Evolutionary conservation across 1,284 basidiomycete genomes (phyloP).

Genomic region (Sutorius eximius): DNA sequence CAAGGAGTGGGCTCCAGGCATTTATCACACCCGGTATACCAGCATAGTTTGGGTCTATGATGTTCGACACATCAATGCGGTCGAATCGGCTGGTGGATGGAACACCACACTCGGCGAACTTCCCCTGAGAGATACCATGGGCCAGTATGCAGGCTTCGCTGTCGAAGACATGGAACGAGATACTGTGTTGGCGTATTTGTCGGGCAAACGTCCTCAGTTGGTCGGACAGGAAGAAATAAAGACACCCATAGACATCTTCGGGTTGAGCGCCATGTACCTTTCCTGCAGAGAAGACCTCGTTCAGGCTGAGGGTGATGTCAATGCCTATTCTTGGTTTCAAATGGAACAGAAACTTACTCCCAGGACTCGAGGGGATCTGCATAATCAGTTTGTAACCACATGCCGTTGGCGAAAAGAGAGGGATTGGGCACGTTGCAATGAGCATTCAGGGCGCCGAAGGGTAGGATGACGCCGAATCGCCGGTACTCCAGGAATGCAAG

Average conservation of each 20-base stretch:
- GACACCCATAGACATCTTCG: conserved; percentile 47
- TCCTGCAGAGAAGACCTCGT: conserved; percentile 35
- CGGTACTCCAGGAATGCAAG: conserved; percentile 41
- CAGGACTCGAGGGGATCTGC: conserved; percentile 43
- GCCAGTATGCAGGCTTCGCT: conserved; percentile 33
- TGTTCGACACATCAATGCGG: conserved; percentile 47
- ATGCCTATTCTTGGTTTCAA: neutral
- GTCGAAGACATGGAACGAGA: conserved; percentile 34
- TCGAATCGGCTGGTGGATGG: conserved; percentile 36
- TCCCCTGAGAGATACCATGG: conserved; percentile 9
- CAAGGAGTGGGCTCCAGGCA: conserved; percentile 41
- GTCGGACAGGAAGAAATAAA: conserved; percentile 45
- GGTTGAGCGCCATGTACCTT: conserved; percentile 36
- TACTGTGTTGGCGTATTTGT: conserved; percentile 34
- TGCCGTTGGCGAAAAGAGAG: conserved; percentile 38
- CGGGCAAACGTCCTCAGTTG: conserved; percentile 38
- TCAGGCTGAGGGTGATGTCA: conserved; percentile 14
- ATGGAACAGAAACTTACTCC: conserved; percentile 35
- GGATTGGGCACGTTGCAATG: conserved; percentile 41
- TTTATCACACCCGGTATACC: conserved; percentile 36
- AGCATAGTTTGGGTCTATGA: conserved; percentile 42
- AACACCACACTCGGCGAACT: conserved; percentile 18
- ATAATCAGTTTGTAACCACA: conserved; percentile 41
- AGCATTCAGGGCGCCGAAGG: conserved; percentile 42
- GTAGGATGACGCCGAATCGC: conserved; percentile 42